Evolutionary conservation across 1,284 basidiomycete genomes (phyloP).

Genomic region (Peniophora sp.): DNA sequence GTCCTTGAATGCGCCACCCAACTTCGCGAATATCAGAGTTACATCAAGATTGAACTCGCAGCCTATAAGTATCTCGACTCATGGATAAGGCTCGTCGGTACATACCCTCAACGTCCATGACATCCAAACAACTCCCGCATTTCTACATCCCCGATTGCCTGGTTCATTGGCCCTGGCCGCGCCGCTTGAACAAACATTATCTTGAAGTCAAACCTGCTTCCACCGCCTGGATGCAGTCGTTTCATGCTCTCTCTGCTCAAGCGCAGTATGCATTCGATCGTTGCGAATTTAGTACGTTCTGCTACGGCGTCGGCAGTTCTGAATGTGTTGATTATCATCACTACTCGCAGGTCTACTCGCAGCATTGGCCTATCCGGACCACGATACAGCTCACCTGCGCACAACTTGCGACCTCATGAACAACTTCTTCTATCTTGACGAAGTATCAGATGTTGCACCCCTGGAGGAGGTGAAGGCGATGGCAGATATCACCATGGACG

Average conservation of each 20-base stretch:
- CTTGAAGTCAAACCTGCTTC: constrained; percentile 12
- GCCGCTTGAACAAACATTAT: constrained; percentile 13
- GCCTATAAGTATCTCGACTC: too few species aligned
- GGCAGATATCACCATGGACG: constrained; percentile 25
- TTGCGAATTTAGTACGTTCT: constrained; percentile 14
- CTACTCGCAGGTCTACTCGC: constrained; percentile 11
- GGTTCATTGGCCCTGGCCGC: constrained; percentile 15
- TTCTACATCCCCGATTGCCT: constrained; percentile 13
- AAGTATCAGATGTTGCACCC: constrained; percentile 24
- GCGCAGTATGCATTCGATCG: constrained; percentile 14
- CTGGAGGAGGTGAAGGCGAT: constrained; percentile 10
- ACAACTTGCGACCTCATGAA: constrained; percentile 25
- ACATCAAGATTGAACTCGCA: too few species aligned
- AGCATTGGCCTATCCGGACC: constrained; percentile 12
- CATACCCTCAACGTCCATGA: too few species aligned
- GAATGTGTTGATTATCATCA: background rate
- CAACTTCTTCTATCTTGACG: constrained; percentile 27
- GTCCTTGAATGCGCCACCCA: too few species aligned
- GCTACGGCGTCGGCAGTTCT: background rate
- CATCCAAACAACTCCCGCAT: constrained; percentile 18
- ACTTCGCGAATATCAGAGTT: too few species aligned
- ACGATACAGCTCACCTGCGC: constrained; percentile 5
- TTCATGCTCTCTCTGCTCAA: constrained; percentile 13
- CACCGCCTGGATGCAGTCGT: constrained; percentile 12
- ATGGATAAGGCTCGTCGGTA: too few species aligned